Percentiles rank a stretch among this genome's conserved stretches.
These are phyloP conservation scores for Blastocystis sp. DNA, from an alignment of 352 stramenopile species.

Conservation along the genomic window DNA sequence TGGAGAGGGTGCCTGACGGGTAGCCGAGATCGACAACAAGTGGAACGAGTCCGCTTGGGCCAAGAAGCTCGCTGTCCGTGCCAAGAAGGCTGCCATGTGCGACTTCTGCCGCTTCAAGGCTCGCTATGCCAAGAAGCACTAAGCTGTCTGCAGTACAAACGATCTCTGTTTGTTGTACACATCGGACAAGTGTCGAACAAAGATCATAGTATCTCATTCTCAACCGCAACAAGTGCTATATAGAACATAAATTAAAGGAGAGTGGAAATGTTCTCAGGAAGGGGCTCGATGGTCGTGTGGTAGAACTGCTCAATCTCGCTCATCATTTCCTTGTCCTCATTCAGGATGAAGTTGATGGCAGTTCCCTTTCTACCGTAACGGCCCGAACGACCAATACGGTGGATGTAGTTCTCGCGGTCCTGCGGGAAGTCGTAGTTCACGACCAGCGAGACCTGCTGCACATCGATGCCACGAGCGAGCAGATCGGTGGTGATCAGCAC, in stretches of 20 bases:
- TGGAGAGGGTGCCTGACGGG: conserved; percentile 85
- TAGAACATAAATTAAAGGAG: conserved; percentile 85
- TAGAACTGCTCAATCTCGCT: conserved; percentile 99
- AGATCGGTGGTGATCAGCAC: conserved; percentile 99
- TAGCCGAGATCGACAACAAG: conserved; percentile 85
- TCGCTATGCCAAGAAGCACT: conserved; percentile 96
- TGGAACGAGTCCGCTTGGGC: conserved; percentile 91
- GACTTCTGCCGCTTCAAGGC: conserved; percentile 99
- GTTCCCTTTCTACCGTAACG: conserved; percentile 99
- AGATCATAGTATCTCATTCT: conserved; percentile 2
- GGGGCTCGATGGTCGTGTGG: conserved; percentile 98
- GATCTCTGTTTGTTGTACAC: conserved; percentile 34
- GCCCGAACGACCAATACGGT: conserved; percentile 98
- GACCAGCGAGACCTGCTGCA: conserved; percentile 92
- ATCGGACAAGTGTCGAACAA: not conserved
- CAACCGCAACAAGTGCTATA: conserved; percentile 46
- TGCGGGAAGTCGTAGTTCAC: conserved; percentile 99
- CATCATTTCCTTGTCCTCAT: conserved; percentile 95
- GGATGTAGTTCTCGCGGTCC: conserved; percentile 99
- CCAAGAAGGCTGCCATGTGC: conserved; percentile 85
- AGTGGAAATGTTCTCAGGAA: conserved; percentile 98
- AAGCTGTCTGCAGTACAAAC: conserved; percentile 50
- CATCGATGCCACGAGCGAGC: conserved; percentile 97
- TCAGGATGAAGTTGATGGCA: conserved; percentile 98
- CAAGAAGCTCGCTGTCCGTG: conserved; percentile 95